Conservation (phyloP, 1,284 basidiomycete genomes). For the Malassezia pachydermatis region DNA sequence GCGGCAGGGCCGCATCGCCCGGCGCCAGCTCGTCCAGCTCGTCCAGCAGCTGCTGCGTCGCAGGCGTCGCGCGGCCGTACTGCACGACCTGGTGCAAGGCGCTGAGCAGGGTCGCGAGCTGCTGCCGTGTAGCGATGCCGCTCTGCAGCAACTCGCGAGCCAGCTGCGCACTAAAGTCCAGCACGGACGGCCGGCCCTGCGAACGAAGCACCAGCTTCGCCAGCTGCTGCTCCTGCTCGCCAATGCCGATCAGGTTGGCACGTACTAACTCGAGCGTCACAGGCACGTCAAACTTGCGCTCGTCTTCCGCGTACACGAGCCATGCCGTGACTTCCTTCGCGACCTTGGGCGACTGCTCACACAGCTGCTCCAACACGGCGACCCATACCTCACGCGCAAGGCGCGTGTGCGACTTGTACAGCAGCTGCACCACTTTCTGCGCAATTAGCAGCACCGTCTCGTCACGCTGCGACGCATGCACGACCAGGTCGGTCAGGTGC, state of each 20-base stretch:
- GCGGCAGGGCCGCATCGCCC: conserved; percentile 3
- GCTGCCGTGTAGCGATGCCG: conserved; percentile 61
- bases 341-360: conserved; percentile 78
- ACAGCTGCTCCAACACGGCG: conserved; percentile 74
- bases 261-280: conserved; percentile 81
- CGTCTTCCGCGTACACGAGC: conserved; percentile 92
- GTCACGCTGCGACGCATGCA: conserved; percentile 66
- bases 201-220: conserved; percentile 65
- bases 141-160: conserved; percentile 74
- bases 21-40: conserved; percentile 54
- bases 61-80: conserved; percentile 66
- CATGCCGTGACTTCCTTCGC: conserved; percentile 93
- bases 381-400: conserved; percentile 57
- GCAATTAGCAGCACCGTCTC: conserved; percentile 83
- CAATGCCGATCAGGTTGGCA: conserved; percentile 67
- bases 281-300: conserved; percentile 82
- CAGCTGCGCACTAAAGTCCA: conserved; percentile 73
- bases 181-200: conserved; percentile 65
- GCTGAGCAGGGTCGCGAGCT: conserved; percentile 73
- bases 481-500: conserved; percentile 68
- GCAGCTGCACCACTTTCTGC: conserved; percentile 69
- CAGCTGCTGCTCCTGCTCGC: conserved; percentile 78
- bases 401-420: conserved; percentile 39
- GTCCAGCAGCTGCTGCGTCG: conserved; percentile 57
- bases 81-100: conserved; percentile 59